phyloP scores from a whole-genome alignment of 768 basidiomycete species.

The Cystofilobasidium bisporidii region DNA sequence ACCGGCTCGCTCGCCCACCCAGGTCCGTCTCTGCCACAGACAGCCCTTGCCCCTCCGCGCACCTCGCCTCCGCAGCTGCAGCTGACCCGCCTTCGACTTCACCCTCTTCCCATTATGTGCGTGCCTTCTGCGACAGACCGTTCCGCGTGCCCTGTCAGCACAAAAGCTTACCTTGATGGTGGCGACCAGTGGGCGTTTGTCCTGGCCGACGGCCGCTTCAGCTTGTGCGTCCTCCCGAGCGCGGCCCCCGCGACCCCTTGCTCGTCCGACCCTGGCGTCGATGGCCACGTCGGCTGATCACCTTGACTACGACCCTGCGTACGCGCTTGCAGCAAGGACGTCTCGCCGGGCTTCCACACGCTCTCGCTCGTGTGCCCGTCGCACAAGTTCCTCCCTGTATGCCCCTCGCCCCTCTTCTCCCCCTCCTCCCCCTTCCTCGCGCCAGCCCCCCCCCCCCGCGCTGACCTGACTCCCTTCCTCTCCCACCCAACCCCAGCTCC shows the following conservation, averaged over 20 bases:
- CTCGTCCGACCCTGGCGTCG: neutral
- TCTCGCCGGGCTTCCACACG: neutral
- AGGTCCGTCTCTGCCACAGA: neutral
- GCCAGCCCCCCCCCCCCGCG: neutral
- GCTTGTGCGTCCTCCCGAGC: neutral
- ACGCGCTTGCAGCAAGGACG: neutral
- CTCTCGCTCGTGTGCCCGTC: neutral
- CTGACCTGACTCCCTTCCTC: neutral
- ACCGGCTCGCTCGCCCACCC: neutral
- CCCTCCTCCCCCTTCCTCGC: too few species aligned
- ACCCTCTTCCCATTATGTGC: too few species aligned
- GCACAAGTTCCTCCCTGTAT: neutral
- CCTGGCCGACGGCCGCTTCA: neutral
- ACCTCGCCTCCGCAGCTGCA: neutral
- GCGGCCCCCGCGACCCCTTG: too few species aligned
- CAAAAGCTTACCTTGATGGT: neutral
- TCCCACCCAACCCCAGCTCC: neutral
- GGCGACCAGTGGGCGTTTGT: neutral
- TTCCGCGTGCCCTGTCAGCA: neutral
- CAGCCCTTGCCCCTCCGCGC: neutral
- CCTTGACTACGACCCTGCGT: neutral
- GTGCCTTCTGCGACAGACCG: neutral
- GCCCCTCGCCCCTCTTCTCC: neutral
- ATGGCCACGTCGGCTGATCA: neutral
- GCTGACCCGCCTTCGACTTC: too few species aligned